A percentile compares a stretch with the other conserved stretches of the same genome.
These are phyloP conservation scores for Naegleria lovaniensis DNA, from an alignment of 208 protist genomes.

Conservation along the genomic window DNA sequence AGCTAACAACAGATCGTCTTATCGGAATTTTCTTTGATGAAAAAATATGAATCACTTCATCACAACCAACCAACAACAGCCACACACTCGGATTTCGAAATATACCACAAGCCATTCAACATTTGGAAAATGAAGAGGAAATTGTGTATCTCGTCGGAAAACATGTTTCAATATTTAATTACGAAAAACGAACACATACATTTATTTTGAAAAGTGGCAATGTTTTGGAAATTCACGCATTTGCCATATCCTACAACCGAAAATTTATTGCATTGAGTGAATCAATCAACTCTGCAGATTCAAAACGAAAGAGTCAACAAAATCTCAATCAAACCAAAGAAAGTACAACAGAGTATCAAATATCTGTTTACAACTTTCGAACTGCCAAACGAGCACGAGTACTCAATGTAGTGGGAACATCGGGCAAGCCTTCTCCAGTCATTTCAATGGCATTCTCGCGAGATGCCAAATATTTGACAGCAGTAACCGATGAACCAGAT, in stretches of 20 bases:
- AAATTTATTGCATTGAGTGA: slow-evolving; percentile 42
- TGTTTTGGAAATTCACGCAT: slow-evolving; percentile 32
- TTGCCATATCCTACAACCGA: slow-evolving; percentile 37
- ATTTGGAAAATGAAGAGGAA: slow-evolving; percentile 11
- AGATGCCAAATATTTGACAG: slow-evolving; percentile 43
- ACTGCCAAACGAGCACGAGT: slow-evolving; percentile 20
- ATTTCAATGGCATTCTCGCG: slow-evolving; percentile 38
- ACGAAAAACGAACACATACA: slow-evolving; percentile 36
- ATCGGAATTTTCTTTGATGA: no score
- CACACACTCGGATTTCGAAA: not conserved
- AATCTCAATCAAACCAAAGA: not conserved
- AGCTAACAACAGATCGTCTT: no score
- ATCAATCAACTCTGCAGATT: slow-evolving; percentile 15
- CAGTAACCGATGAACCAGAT: slow-evolving; percentile 38
- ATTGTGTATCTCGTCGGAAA: slow-evolving; percentile 41
- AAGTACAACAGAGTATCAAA: not conserved
- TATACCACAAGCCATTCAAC: not conserved
- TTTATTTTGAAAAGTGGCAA: slow-evolving; percentile 41
- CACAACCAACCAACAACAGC: not conserved
- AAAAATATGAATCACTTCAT: no score
- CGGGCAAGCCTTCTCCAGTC: slow-evolving; percentile 16
- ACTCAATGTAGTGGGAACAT: not conserved
- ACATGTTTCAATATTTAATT: slow-evolving; percentile 40
- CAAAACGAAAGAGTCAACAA: not conserved
- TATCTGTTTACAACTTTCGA: slow-evolving; percentile 32